Evolutionary conservation across 1,284 basidiomycete genomes (phyloP).

Genomic region (Leccinum fuscescens): DNA sequence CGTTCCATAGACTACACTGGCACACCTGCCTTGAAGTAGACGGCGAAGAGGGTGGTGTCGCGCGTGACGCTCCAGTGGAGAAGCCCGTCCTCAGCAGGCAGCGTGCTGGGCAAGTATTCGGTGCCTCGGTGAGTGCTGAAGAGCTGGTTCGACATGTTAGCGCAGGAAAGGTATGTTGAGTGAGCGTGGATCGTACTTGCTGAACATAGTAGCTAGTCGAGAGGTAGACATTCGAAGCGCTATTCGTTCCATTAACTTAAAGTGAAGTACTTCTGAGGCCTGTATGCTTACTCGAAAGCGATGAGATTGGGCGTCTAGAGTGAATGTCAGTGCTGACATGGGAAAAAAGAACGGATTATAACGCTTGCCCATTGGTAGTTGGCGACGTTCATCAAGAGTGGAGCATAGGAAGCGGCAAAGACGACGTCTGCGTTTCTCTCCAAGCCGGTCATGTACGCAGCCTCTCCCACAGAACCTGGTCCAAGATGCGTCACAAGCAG

Average conservation of each 20-base stretch:
- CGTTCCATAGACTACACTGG: background rate
- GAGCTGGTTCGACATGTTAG: conserved; percentile 39
- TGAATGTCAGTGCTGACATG: background rate
- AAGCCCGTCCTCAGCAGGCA: conserved; percentile 47
- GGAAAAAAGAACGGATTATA: conserved; percentile 30
- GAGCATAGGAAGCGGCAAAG: conserved; percentile 69
- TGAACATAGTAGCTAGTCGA: conserved; percentile 67
- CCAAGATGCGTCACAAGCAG: background rate
- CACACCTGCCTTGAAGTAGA: conserved; percentile 56
- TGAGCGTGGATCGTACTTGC: conserved; percentile 39
- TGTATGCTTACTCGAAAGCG: conserved; percentile 56
- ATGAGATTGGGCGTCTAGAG: conserved; percentile 58
- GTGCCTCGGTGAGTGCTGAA: conserved; percentile 63
- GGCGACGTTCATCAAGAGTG: conserved; percentile 56
- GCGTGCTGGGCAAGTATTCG: conserved; percentile 61
- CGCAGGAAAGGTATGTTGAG: background rate
- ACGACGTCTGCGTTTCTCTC: conserved; percentile 57
- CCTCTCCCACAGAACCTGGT: conserved; percentile 52
- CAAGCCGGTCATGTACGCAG: conserved; percentile 71
- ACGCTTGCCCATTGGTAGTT: conserved; percentile 54
- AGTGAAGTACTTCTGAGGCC: background rate
- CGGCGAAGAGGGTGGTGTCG: conserved; percentile 34
- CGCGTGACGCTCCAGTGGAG: conserved; percentile 63
- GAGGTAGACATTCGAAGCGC: conserved; percentile 51
- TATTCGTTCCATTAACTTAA: conserved; percentile 26